phyloP scores from a whole-genome alignment of 179 eudicot species.

The Beta lomatogona region DNA sequence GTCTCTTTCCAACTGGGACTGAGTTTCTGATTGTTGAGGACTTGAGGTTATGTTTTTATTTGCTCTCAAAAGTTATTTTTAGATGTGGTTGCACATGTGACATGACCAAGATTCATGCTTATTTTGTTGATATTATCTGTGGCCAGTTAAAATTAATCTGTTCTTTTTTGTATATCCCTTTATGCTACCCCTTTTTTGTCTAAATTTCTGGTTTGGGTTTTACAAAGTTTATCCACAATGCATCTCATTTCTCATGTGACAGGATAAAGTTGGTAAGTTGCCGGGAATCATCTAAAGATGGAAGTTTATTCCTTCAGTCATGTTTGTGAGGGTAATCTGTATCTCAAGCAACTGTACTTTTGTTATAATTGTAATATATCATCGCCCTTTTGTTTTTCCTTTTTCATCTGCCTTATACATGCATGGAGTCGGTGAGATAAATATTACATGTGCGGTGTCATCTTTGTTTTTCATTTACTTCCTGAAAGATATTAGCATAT shows the following conservation, averaged over 20 bases:
- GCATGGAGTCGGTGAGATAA: slow-evolving; percentile 7
- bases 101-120: not conserved
- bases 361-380: slow-evolving; percentile 20
- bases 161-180: not conserved
- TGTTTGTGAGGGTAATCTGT: slow-evolving; percentile 32
- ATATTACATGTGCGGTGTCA: slow-evolving; percentile 9
- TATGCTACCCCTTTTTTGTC: not conserved
- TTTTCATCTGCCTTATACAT: not conserved
- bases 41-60: not conserved
- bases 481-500: not conserved
- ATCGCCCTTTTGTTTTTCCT: not conserved
- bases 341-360: slow-evolving; percentile 31
- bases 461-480: not conserved
- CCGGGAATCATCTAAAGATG: slow-evolving; percentile 21
- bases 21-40: slow-evolving; percentile 1
- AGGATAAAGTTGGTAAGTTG: slow-evolving; percentile 99
- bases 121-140: not conserved
- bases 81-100: not conserved
- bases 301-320: slow-evolving; percentile 22
- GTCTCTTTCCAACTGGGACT: not conserved
- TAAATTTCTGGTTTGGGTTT: not conserved
- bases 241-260: slow-evolving; percentile 35
- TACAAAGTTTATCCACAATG: not conserved
- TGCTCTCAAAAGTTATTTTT: not conserved
- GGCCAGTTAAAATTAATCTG: not conserved